Percentiles rank a stretch among this genome's conserved stretches.
Evolutionary conservation across 1,284 basidiomycete species (phyloP).

Genomic region (Puccinia coronata): DNA sequence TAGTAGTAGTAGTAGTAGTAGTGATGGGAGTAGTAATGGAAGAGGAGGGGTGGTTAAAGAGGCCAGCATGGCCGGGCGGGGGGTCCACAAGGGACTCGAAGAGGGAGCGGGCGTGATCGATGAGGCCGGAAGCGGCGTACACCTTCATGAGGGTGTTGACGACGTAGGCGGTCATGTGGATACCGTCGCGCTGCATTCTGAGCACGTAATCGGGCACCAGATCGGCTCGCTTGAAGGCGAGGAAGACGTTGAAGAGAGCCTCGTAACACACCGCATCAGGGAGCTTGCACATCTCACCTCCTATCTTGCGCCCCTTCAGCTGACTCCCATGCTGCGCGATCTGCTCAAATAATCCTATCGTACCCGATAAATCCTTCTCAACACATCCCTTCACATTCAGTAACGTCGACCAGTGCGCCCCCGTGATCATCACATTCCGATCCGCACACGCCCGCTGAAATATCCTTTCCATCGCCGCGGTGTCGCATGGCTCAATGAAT

Average conservation of each 20-base stretch:
- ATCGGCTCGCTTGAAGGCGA: constrained; percentile 75
- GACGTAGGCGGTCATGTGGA: constrained; percentile 93
- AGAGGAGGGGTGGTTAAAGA: constrained; percentile 58
- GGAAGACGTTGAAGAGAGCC: constrained; percentile 82
- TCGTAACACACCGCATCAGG: constrained; percentile 89
- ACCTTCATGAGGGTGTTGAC: constrained; percentile 89
- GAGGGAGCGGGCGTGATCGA: constrained; percentile 71
- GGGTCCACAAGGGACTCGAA: constrained; percentile 87
- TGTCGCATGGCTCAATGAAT: constrained; percentile 77
- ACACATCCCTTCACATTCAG: constrained; percentile 88
- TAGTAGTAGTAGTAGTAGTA: neutral
- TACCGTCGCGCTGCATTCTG: constrained; percentile 68
- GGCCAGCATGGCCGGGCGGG: constrained; percentile 59
- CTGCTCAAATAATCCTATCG: constrained; percentile 75
- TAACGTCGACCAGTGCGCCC: constrained; percentile 86
- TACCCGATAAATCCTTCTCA: constrained; percentile 73
- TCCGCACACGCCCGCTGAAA: constrained; percentile 69
- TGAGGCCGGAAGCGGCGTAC: constrained; percentile 72
- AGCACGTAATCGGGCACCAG: constrained; percentile 72
- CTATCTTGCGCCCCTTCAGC: constrained; percentile 46
- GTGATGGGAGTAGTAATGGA: neutral
- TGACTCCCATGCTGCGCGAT: constrained; percentile 61
- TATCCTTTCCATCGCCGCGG: constrained; percentile 71
- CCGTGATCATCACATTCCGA: constrained; percentile 67
- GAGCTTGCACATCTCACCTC: constrained; percentile 56